These are phyloP conservation scores for Rutstroemia sp. DNA, from an alignment of 2,329 filamentous ascomycete species.

Conservation along the genomic window DNA sequence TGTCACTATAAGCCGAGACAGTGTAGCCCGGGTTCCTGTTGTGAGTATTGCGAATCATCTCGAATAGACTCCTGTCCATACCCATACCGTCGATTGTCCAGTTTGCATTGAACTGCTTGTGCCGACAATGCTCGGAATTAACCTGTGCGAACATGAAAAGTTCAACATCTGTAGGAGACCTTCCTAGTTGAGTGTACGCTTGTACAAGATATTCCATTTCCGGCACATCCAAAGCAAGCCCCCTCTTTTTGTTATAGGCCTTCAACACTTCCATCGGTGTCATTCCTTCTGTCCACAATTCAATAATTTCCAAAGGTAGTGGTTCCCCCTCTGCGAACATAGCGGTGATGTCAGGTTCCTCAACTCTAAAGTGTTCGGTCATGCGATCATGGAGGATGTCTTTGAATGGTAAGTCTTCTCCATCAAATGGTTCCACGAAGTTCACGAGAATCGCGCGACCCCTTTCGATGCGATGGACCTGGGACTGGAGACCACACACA, in stretches of 20 bases:
- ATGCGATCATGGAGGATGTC: conserved; percentile 87
- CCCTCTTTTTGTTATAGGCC: conserved; percentile 75
- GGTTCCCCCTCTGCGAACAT: conserved; percentile 71
- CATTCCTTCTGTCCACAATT: conserved; percentile 58
- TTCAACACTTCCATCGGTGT: conserved; percentile 66
- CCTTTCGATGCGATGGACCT: conserved; percentile 74
- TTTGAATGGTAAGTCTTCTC: conserved; percentile 47
- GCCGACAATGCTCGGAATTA: conserved; percentile 82
- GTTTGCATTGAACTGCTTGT: conserved; percentile 91
- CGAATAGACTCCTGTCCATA: conserved; percentile 77
- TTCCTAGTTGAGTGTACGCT: conserved; percentile 57
- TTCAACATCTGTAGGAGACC: conserved; percentile 73
- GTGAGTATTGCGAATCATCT: conserved; percentile 96
- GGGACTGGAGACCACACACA: conserved; percentile 71
- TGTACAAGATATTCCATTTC: conserved; percentile 95
- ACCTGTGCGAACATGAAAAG: conserved; percentile 99
- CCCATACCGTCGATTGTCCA: conserved; percentile 88
- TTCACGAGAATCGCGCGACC: conserved; percentile 69
- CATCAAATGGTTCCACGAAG: conserved; percentile 45
- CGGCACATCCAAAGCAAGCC: conserved; percentile 76
- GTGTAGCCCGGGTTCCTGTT: conserved; percentile 72
- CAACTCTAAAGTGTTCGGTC: conserved; percentile 73
- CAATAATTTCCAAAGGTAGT: conserved; percentile 63
- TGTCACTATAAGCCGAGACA: conserved; percentile 96
- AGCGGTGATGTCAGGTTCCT: conserved; percentile 58